A percentile compares a stretch with the other conserved stretches of the same genome.
Conservation (phyloP, 805 yeast species). For the Candida cerambycidarum region DNA sequence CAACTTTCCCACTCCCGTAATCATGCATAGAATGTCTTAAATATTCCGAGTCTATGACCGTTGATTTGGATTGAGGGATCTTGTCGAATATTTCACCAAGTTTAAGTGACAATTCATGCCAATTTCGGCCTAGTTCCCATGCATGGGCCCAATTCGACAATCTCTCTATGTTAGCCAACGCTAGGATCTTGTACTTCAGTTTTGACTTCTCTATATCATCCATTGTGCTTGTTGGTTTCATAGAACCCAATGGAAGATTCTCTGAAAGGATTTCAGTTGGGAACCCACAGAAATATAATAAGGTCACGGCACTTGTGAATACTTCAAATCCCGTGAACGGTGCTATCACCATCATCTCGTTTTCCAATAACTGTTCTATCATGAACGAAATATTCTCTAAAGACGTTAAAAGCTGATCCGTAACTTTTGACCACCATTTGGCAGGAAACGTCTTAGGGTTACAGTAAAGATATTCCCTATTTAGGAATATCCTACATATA, state of each 20-base stretch:
- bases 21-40: conserved; percentile 28
- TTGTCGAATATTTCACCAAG: conserved; percentile 23
- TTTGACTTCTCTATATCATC: conserved; percentile 4
- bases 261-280: conserved; percentile 21
- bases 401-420: conserved; percentile 19
- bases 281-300: conserved; percentile 29
- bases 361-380: conserved; percentile 19
- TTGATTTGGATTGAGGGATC: conserved; percentile 12
- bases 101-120: conserved; percentile 26
- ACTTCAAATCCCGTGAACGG: conserved; percentile 40
- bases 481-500: conserved; percentile 33
- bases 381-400: conserved; percentile 24
- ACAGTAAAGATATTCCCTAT: conserved; percentile 36
- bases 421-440: conserved; percentile 28
- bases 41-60: conserved; percentile 19
- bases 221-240: neutral
- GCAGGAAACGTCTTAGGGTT: conserved; percentile 27
- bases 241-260: conserved; percentile 8
- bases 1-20: conserved; percentile 29
- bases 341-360: conserved; percentile 31
- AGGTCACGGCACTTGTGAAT: conserved; percentile 35
- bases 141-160: conserved; percentile 25
- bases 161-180: conserved; percentile 21
- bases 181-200: conserved; percentile 20
- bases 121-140: conserved; percentile 31